Conservation (phyloP, 2,329 filamentous ascomycete genomes). For the Xylariaceae sp. region DNA sequence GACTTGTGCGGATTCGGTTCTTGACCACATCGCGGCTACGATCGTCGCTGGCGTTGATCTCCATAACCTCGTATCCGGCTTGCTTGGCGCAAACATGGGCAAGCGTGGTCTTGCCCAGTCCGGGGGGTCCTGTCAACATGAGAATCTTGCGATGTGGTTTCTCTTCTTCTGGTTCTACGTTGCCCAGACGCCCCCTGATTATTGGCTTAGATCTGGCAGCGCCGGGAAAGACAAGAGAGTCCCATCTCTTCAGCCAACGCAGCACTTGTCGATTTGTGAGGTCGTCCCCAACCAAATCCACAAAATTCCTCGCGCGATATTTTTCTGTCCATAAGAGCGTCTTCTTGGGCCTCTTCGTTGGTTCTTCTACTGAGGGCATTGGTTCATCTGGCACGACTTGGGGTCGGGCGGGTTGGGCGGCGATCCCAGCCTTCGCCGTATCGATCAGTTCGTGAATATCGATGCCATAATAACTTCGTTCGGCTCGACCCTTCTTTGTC, state of each 20-base stretch:
- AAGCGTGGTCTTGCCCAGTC: slow-evolving; percentile 90
- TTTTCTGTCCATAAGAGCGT: slow-evolving; percentile 92
- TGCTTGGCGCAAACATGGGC: slow-evolving; percentile 94
- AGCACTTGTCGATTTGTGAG: slow-evolving; percentile 86
- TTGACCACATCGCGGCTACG: slow-evolving; percentile 85
- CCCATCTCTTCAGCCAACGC: slow-evolving; percentile 93
- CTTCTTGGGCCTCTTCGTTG: slow-evolving; percentile 38
- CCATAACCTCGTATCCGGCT: slow-evolving; percentile 92
- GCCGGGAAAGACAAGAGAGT: slow-evolving; percentile 84
- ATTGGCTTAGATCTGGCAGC: slow-evolving; percentile 55
- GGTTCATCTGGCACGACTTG: slow-evolving; percentile 28
- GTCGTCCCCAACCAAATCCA: slow-evolving; percentile 92
- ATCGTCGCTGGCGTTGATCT: slow-evolving; percentile 98
- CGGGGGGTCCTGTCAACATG: slow-evolving; percentile 85
- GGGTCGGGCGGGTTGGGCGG: slow-evolving; percentile 26
- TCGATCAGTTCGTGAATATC: slow-evolving; percentile 83
- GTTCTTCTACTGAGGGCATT: slow-evolving; percentile 39
- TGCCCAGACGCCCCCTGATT: slow-evolving; percentile 39
- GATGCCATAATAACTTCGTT: slow-evolving; percentile 83
- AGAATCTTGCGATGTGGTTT: slow-evolving; percentile 82
- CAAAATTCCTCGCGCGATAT: slow-evolving; percentile 86
- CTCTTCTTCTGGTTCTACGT: slow-evolving; percentile 57
- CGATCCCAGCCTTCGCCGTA: slow-evolving; percentile 59
- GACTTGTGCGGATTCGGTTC: slow-evolving; percentile 82
- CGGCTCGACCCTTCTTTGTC: slow-evolving; percentile 63